Percentiles rank a stretch among this genome's conserved stretches.
Evolutionary conservation across 129 eudicot species (phyloP).

Genomic region (Helianthus tuberosus): DNA sequence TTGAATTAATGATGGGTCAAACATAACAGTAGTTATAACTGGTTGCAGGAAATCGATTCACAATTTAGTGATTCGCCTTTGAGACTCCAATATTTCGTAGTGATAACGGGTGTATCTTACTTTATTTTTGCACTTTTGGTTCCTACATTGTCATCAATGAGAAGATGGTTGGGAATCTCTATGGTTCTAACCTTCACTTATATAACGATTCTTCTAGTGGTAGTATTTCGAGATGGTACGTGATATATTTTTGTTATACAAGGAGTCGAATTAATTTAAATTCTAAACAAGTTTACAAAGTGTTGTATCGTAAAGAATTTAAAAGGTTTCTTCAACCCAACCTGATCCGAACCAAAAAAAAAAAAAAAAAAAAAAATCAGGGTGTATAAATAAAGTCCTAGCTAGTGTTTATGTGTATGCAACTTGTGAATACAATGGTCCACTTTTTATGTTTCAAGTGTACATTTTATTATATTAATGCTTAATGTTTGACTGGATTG

Average conservation of each 20-base stretch:
- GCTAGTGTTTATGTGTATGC: too few species aligned
- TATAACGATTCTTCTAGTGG: conserved; percentile 43
- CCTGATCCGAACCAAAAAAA: neutral
- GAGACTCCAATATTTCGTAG: conserved; percentile 50
- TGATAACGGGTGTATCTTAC: conserved; percentile 52
- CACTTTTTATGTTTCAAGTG: neutral
- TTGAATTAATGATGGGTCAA: neutral
- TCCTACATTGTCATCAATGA: conserved; percentile 60
- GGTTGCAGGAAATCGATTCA: conserved; percentile 49
- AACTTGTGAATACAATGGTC: neutral
- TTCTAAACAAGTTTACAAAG: neutral
- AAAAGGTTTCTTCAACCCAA: neutral
- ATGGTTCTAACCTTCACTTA: conserved; percentile 51
- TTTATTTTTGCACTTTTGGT: conserved; percentile 41
- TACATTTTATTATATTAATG: neutral
- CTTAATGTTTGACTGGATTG: conserved; percentile 1
- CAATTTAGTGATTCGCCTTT: conserved; percentile 47
- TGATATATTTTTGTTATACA: neutral
- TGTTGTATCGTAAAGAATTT: neutral
- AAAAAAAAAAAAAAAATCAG: neutral
- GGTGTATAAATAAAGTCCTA: too few species aligned
- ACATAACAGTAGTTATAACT: neutral
- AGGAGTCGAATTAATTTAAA: neutral
- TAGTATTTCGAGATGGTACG: conserved; percentile 43
- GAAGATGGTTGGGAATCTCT: conserved; percentile 52